Evolutionary conservation across 2,329 filamentous ascomycete genomes (phyloP), one percentile per base, ranked within the genome.

Genomic region (Pestalotiopsis sp.): DNA sequence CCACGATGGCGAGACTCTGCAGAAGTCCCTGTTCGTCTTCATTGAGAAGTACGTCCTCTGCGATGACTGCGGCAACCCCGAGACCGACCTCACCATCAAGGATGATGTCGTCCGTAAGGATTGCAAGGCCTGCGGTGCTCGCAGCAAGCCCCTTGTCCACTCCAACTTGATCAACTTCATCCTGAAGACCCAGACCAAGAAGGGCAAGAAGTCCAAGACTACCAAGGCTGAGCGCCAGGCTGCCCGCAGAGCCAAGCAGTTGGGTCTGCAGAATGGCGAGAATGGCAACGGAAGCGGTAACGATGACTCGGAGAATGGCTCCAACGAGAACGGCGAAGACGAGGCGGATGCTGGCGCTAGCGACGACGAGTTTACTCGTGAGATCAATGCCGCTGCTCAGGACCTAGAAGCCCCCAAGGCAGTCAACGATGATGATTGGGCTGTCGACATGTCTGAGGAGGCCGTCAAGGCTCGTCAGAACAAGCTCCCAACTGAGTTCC

Each of bases 11-110:
- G 85, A 87, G 81, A 98, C 98, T 87, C 92, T 99, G 63, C 96
- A 99, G 86, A 96, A 98, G 81, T 95, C 98, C 77, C 93, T 99
- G 63, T 95, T 98, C 81, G 95, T 95, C 76, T 99, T 99, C 89
- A 99, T 99, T 85, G 89, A 91, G 87, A 97, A 94, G 85, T 99
- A 98, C 75, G 96, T 99, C 77, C 94, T 99, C 72, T 99, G 96
- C 93, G 97, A 97, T 87, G 95, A 97, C 82, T 99, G 96, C 92
- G 97, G 97, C 90, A 99, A 99, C 82, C 96, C 96, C 45, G 96
- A 99, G 87, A 99, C 96, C 74, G 95, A 97, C 74, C 92, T 98
- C 78, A 90, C 92, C 79, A 94, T 98, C 87, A 98, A 97, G 84
- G 95, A 98, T 77, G 93, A 92, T 67, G 90, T 88, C 61, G 98